These are phyloP conservation scores for Oldenlandia corymbosa DNA, from an alignment of 257 asterid genomes.

Conservation along the genomic window DNA sequence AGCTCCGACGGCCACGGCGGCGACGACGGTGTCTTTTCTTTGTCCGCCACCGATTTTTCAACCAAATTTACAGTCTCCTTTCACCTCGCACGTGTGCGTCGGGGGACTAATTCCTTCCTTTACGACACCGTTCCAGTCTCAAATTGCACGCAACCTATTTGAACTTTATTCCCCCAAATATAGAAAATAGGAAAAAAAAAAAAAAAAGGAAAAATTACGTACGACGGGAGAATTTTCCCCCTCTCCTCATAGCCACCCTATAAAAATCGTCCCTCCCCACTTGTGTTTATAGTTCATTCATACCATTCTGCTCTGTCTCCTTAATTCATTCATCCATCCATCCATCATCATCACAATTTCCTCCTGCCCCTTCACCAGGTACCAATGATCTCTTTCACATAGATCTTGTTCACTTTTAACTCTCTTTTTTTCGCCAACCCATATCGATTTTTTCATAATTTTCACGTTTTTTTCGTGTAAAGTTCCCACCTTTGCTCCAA, in stretches of 20 bases:
- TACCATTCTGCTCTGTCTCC: background rate
- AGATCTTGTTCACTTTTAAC: slow-evolving; percentile 6
- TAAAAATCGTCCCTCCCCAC: background rate
- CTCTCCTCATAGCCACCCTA: background rate
- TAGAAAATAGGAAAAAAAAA: too few species aligned
- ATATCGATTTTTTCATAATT: background rate
- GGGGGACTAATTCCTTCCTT: too few species aligned
- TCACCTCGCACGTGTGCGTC: too few species aligned
- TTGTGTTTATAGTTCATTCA: background rate
- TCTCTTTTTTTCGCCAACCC: background rate
- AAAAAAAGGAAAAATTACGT: too few species aligned
- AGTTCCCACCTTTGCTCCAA: background rate
- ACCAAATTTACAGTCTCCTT: too few species aligned
- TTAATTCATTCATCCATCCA: background rate
- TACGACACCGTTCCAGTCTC: too few species aligned
- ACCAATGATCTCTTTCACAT: background rate
- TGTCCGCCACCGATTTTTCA: too few species aligned
- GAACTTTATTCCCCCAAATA: too few species aligned
- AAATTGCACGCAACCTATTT: too few species aligned
- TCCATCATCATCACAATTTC: background rate
- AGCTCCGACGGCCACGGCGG: too few species aligned
- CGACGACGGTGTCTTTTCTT: too few species aligned
- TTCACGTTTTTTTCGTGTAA: background rate
- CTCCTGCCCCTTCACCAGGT: background rate
- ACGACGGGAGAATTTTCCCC: background rate